phyloP scores from a whole-genome alignment of 2,329 filamentous ascomycete species.

The Juglanconis sp. region DNA sequence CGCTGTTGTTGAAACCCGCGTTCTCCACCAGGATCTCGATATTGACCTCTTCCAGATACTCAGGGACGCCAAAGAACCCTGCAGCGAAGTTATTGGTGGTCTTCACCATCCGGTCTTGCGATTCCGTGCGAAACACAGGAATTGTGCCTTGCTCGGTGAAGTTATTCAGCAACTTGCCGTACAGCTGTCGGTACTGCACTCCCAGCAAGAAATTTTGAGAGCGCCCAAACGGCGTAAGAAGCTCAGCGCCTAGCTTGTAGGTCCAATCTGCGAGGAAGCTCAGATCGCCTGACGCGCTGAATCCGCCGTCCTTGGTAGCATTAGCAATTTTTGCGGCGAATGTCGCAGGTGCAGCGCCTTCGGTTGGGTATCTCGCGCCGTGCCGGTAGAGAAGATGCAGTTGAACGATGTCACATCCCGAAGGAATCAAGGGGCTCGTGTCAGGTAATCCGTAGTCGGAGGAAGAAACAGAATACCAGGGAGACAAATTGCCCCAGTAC shows the following conservation, averaged over 20 bases:
- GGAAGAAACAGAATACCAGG: constrained; percentile 31
- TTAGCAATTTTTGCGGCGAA: constrained; percentile 32
- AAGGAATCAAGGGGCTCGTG: constrained; percentile 28
- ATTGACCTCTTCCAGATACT: constrained; percentile 30
- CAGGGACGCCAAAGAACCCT: constrained; percentile 32
- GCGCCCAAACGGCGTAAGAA: constrained; percentile 36
- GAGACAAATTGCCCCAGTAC: constrained; percentile 32
- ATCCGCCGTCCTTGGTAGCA: constrained; percentile 28
- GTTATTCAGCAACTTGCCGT: constrained; percentile 40
- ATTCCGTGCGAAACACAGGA: constrained; percentile 35
- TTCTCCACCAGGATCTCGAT: constrained; percentile 33
- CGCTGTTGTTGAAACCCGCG: constrained; percentile 28
- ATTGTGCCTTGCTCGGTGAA: constrained; percentile 35
- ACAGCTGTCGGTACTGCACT: constrained; percentile 38
- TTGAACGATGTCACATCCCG: constrained; percentile 29
- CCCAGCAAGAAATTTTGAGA: constrained; percentile 40
- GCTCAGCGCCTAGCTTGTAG: constrained; percentile 33
- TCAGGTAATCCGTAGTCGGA: constrained; percentile 30
- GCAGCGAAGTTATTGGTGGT: constrained; percentile 30
- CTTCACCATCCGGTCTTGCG: constrained; percentile 33
- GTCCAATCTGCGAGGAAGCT: constrained; percentile 30
- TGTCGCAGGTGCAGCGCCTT: constrained; percentile 25
- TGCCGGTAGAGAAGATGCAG: constrained; percentile 32
- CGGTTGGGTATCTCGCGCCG: constrained; percentile 31
- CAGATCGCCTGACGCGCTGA: constrained; percentile 29